Evolutionary conservation across 1,284 basidiomycete genomes (phyloP), one percentile per base, ranked within the genome.

Genomic region (Termitomyces sp.): DNA sequence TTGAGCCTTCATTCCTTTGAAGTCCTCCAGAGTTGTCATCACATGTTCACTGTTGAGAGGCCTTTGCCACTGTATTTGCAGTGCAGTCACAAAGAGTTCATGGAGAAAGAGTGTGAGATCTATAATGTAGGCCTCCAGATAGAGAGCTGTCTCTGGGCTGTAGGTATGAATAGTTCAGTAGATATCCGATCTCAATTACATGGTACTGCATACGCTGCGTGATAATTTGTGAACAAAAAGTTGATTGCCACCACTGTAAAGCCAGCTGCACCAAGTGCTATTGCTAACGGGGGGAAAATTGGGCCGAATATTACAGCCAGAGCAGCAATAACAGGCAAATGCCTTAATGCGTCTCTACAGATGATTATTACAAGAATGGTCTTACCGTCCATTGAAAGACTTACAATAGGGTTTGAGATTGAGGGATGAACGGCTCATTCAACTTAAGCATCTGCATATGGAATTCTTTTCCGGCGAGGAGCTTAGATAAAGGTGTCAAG

Each of bases 71-170:
- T 36, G 30, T 36, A 31, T 31, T 39, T 30, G 30, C 12, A 43
- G 41, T 5, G 40, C 41, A 21, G 34, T 52, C 2, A 40, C 28
- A 42, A 50, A 41, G 13, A 52, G 50, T 21, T 36, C 50, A 9
- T 39, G 26, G 17, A 50, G 47, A 17, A 50, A 31, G 7, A 50
- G 49, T 15, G 49, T 50, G 19, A 50, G 39, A 10, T 41, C 28
- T 15, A 50, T 21, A 13, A 50, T 50, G 39, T 50, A 50, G 19
- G 49, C 49, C 30, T 47, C 45, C 45, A 47, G 19, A 47, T 47
- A 47, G 12, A 47, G 31, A 13, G 45, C 45, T 36, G 50, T 52
- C 39, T 42, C 49, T 9, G 49, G 49, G 15, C 49, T 50, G 31
- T n/a, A 5, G 21, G 13, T 28, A 28, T 2, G 10, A 17, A 24